Evolutionary conservation across 2,329 filamentous ascomycete species (phyloP).

Genomic region (Colletotrichum orbiculare): DNA sequence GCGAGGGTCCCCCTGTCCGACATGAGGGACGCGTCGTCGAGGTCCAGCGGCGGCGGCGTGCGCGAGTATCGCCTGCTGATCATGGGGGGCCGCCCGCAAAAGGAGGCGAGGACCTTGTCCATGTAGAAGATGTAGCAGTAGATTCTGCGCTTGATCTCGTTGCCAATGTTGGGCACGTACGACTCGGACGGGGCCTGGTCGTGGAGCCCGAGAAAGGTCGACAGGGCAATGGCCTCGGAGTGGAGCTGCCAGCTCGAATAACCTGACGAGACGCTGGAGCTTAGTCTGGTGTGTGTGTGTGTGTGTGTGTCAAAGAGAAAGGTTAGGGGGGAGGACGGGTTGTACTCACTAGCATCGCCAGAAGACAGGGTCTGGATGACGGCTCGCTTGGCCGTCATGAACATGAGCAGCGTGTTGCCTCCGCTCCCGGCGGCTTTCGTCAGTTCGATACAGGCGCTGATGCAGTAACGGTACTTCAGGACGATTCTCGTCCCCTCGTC

Average conservation of each 20-base stretch:
- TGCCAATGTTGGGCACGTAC: slow-evolving; percentile 42
- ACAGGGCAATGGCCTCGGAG: slow-evolving; percentile 45
- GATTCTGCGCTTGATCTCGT: slow-evolving; percentile 43
- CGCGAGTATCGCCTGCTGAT: slow-evolving; percentile 49
- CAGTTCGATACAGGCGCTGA: slow-evolving; percentile 42
- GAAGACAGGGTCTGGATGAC: slow-evolving; percentile 47
- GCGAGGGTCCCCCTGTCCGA: slow-evolving; percentile 42
- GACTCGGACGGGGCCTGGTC: slow-evolving; percentile 29
- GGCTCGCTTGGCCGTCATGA: slow-evolving; percentile 44
- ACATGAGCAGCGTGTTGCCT: slow-evolving; percentile 47
- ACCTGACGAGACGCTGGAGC: slow-evolving; percentile 2
- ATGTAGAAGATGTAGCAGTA: slow-evolving; percentile 47
- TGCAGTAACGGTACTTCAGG: slow-evolving; percentile 38
- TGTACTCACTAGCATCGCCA: slow-evolving; percentile 48
- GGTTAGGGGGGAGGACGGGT: fast-evolving
- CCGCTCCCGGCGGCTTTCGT: slow-evolving; percentile 41
- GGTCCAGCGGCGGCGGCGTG: slow-evolving; percentile 53
- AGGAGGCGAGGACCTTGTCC: slow-evolving; percentile 52
- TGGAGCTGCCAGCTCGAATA: slow-evolving; percentile 39
- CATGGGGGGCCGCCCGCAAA: slow-evolving; percentile 55
- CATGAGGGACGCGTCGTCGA: slow-evolving; percentile 50
- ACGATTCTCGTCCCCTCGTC: slow-evolving; percentile 31
- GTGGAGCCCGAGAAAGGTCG: slow-evolving; percentile 43
- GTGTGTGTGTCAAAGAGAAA: not conserved
- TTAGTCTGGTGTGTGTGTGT: not conserved